These are phyloP conservation scores for Didymella sp. DNA, from an alignment of 2,329 filamentous ascomycete genomes.

Conservation along the genomic window DNA sequence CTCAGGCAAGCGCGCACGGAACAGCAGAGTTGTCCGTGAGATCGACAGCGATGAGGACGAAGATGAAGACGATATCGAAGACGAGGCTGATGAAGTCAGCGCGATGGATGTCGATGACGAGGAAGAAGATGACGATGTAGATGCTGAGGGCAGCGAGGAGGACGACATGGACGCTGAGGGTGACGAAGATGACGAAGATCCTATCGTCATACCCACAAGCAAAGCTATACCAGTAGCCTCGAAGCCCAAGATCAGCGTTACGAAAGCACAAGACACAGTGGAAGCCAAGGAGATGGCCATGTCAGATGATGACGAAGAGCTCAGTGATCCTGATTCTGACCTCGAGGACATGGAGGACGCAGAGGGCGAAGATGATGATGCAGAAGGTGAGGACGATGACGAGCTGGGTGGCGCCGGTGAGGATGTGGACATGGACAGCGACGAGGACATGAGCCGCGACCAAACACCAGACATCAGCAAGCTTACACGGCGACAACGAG, in stretches of 20 bases:
- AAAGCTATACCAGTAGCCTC: slow-evolving; percentile 33
- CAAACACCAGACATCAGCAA: slow-evolving; percentile 70
- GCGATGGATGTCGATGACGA: slow-evolving; percentile 53
- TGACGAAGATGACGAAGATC: slow-evolving; percentile 50
- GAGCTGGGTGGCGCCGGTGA: slow-evolving; percentile 45
- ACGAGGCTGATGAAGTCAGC: slow-evolving; percentile 49
- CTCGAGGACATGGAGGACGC: slow-evolving; percentile 55
- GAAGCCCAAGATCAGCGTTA: slow-evolving; percentile 47
- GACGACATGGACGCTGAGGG: slow-evolving; percentile 48
- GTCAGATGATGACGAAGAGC: slow-evolving; percentile 56
- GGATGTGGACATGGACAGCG: slow-evolving; percentile 57
- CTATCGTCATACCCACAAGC: slow-evolving; percentile 41
- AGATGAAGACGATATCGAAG: slow-evolving; percentile 49
- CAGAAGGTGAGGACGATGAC: slow-evolving; percentile 53
- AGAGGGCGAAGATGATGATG: slow-evolving; percentile 55
- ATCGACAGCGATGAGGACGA: slow-evolving; percentile 53
- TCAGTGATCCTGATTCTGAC: slow-evolving; percentile 50
- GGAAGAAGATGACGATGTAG: slow-evolving; percentile 48
- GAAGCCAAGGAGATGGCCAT: slow-evolving; percentile 60
- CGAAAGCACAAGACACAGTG: slow-evolving; percentile 51
- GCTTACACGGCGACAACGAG: slow-evolving; percentile 72
- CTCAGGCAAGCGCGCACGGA: slow-evolving; percentile 49
- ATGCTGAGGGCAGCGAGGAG: slow-evolving; percentile 39
- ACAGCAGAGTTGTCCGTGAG: slow-evolving; percentile 49
- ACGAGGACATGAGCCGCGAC: slow-evolving; percentile 62